Evolutionary conservation across 768 basidiomycete genomes (phyloP).

Genomic region (Naganishia kalamii): DNA sequence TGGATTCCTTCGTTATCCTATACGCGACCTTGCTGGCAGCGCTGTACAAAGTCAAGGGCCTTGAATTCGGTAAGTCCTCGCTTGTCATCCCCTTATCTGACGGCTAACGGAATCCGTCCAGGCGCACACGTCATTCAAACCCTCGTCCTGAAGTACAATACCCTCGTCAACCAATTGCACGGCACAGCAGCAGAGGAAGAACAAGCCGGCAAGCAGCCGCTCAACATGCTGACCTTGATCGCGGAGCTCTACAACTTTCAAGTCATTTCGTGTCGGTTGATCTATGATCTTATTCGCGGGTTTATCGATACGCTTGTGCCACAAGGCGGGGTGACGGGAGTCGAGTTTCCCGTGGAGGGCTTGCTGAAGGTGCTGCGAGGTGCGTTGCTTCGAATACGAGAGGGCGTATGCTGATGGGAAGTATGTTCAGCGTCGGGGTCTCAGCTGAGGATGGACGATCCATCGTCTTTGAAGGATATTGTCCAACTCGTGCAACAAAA

Average conservation of each 20-base stretch:
- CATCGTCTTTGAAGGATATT: conserved; percentile 84
- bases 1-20: conserved; percentile 83
- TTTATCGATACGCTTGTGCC: conserved; percentile 56
- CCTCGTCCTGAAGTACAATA: conserved; percentile 56
- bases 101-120: conserved; percentile 40
- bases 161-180: conserved; percentile 10
- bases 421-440: conserved; percentile 68
- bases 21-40: conserved; percentile 78
- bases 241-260: conserved; percentile 95
- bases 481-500: conserved; percentile 72
- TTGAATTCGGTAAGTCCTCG: conserved; percentile 70
- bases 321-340: conserved; percentile 47
- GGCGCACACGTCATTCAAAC: conserved; percentile 78
- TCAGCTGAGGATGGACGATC: conserved; percentile 86
- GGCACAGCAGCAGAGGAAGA: conserved; percentile 24
- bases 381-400: conserved; percentile 15
- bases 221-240: conserved; percentile 77
- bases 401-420: not conserved
- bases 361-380: conserved; percentile 69
- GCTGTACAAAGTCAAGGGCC: conserved; percentile 70
- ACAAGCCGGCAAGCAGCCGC: conserved; percentile 71
- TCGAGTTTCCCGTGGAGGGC: conserved; percentile 76
- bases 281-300: conserved; percentile 80
- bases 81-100: not conserved
- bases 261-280: conserved; percentile 76